Base-by-base conservation (phyloP, 1,139 yeast species). In the Sugiyamaella novakii region DNA sequence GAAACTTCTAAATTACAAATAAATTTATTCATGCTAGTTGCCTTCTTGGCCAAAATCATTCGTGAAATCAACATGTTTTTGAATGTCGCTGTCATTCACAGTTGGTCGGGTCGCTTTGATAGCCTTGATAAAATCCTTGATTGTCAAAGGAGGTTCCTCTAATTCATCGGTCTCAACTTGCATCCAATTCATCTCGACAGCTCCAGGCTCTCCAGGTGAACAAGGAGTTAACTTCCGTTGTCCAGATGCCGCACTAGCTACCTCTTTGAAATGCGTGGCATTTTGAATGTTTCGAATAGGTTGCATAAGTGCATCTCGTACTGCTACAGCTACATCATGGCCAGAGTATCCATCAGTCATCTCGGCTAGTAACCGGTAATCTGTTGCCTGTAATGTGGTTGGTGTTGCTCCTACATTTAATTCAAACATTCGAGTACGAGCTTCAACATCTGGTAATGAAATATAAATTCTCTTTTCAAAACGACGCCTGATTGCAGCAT, bases 341-440 rank as follows among this genome's bases (percentile, higher is more conserved):
- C 99, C 99, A 0, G 97, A 88, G 67, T 92, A 92, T 8, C 98
- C 98, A 6, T 88, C 96, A 0, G 98, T 92, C 92, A 92, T 84
- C 53, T 86, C 89, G 0, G 95, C 97, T 55, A 94, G 75, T 2
- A 83, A 74, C 56, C 82, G 78, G 63, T 78, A 87, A 65, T 94
- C 98, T 49, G 80, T 83, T 35, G 80, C 75, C 0, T 82, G 74
- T 55, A 95, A 75, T 37, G 80, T 78, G 65, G 96, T 87, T 0
- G 96, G 95, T 1, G 95, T 91, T 35, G 80, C 80, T 2, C 96
- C 98, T 44, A 94, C 89, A 63, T 92, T 91, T 48, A 92, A 76
- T 64, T 89, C 95, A 72, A 94, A 94, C 98, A 94, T 91, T 56
- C 83, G 81, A 5, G 91, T 80, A 58, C 99, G 77, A 1, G 97